Conservation (phyloP, 306 rosid genomes). For the Prunus dulcis region DNA sequence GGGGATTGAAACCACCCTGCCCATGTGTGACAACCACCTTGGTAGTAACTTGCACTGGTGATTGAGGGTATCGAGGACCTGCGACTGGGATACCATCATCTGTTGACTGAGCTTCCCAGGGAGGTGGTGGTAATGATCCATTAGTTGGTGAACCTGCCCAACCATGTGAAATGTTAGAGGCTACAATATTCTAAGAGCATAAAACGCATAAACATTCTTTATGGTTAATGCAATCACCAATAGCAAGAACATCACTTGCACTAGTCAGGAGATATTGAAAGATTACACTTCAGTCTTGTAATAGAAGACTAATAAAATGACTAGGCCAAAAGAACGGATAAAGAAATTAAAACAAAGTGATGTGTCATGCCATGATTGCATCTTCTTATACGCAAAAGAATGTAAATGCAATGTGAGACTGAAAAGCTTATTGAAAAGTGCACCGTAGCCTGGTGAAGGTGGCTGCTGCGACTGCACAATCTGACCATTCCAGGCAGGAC, state of each 20-base stretch:
- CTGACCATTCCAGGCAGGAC: slow-evolving; percentile 80
- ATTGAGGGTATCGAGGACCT: slow-evolving; percentile 68
- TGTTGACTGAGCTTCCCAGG: slow-evolving; percentile 87
- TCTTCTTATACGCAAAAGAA: slow-evolving; percentile 21
- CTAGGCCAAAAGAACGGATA: not conserved
- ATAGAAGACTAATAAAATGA: not conserved
- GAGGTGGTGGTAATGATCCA: slow-evolving; percentile 93
- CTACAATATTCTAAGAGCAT: slow-evolving; percentile 1
- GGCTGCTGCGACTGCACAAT: slow-evolving; percentile 53
- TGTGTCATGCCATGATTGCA: slow-evolving; percentile 9
- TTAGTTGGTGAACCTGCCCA: slow-evolving; percentile 54
- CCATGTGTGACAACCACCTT: slow-evolving; percentile 42
- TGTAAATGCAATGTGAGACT: slow-evolving; percentile 14
- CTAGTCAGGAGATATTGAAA: not conserved
- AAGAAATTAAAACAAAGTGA: not conserved
- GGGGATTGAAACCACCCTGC: slow-evolving; percentile 48
- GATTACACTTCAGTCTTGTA: slow-evolving; percentile 8
- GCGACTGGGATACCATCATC: slow-evolving; percentile 51
- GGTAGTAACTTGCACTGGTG: slow-evolving; percentile 50
- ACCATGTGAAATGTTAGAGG: slow-evolving; percentile 14
- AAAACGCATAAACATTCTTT: slow-evolving; percentile 13
- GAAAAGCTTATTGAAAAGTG: slow-evolving; percentile 24
- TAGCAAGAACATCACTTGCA: slow-evolving; percentile 12
- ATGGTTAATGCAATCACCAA: slow-evolving; percentile 18
- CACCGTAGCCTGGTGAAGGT: slow-evolving; percentile 65